Conservation (phyloP, 306 rosid species). For the Rosa lucieae region DNA sequence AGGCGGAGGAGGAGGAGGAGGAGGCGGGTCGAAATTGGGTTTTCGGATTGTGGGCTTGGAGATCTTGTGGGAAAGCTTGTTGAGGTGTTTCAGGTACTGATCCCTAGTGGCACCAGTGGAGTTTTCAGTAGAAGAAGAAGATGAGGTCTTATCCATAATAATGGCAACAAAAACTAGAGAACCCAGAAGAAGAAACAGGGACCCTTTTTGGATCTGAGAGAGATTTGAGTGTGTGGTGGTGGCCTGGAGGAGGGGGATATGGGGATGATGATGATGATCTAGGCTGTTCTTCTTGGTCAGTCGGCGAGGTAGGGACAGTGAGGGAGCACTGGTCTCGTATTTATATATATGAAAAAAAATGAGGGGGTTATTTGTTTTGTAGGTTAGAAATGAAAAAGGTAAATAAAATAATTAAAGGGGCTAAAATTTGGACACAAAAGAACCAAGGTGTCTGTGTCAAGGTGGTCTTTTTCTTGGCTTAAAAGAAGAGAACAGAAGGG, state of each 20-base stretch:
- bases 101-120: constrained; percentile 31
- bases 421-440: background rate
- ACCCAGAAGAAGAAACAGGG: background rate
- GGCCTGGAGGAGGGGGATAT: background rate
- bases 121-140: constrained; percentile 6
- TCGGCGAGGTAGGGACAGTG: background rate
- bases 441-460: constrained; percentile 15
- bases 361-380: background rate
- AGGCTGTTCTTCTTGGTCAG: background rate
- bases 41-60: constrained; percentile 63
- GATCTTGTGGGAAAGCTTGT: constrained; percentile 94
- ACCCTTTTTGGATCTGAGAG: background rate
- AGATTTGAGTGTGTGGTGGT: background rate
- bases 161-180: background rate
- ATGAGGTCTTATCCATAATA: constrained; percentile 6
- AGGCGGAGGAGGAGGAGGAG: background rate
- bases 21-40: constrained; percentile 41
- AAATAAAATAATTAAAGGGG: background rate
- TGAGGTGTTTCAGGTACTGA: constrained; percentile 71
- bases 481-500: constrained; percentile 25
- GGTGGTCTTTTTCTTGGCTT: constrained; percentile 14
- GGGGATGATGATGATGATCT: background rate
- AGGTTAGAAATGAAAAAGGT: background rate
- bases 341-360: constrained; percentile 1
- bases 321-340: background rate